Conservation (phyloP, 2,329 filamentous ascomycete genomes). For the Talaromyces rugulosus region DNA sequence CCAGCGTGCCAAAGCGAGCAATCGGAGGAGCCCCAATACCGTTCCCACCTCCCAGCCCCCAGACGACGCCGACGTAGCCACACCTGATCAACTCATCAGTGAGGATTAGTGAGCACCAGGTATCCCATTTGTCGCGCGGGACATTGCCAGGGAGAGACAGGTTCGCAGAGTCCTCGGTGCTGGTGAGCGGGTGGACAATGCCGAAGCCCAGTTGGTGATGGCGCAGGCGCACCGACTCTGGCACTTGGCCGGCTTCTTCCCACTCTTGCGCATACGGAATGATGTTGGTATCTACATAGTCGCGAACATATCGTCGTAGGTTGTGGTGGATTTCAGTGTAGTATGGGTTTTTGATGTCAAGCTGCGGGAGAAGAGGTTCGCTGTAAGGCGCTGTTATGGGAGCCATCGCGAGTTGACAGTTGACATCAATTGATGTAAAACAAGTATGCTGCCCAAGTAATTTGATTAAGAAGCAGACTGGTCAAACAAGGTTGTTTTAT, state of each 20-base stretch:
- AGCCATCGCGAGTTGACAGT: not conserved
- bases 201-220: conserved; percentile 39
- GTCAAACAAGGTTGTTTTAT: not conserved
- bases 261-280: conserved; percentile 59
- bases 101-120: conserved; percentile 54
- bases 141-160: conserved; percentile 44
- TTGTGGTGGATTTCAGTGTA: conserved; percentile 59
- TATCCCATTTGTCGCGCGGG: conserved; percentile 48
- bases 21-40: conserved; percentile 62
- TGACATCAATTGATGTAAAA: not conserved
- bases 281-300: conserved; percentile 57
- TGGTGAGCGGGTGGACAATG: conserved; percentile 34
- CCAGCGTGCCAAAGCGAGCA: conserved; percentile 57
- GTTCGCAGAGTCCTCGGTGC: conserved; percentile 35
- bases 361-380: conserved; percentile 46
- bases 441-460: not conserved
- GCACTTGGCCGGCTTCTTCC: conserved; percentile 56
- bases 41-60: conserved; percentile 56
- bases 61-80: conserved; percentile 55
- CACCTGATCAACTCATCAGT: conserved; percentile 54
- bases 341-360: conserved; percentile 45
- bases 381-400: conserved; percentile 34
- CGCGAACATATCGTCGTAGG: conserved; percentile 54
- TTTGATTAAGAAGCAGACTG: not conserved
- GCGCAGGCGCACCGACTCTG: conserved; percentile 35